A percentile compares a stretch with the other conserved stretches of the same genome.
phyloP scores from a whole-genome alignment of 2,329 filamentous ascomycete genomes.

The Alternaria sp. region DNA sequence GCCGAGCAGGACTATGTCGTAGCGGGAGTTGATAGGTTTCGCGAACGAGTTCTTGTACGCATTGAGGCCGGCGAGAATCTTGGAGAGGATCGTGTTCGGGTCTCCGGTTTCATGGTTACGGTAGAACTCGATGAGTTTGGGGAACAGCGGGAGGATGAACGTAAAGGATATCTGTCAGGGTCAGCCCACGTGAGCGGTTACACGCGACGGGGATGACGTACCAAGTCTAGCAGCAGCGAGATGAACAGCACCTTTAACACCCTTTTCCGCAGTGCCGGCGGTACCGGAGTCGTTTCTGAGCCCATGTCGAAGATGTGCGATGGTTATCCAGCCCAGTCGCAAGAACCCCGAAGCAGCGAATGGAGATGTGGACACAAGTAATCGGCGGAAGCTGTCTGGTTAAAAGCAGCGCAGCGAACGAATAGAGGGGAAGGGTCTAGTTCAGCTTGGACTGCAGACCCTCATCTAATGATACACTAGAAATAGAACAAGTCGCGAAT shows the following conservation, averaged over 20 bases:
- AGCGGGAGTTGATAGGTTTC: conserved; percentile 90
- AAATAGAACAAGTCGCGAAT: conserved; percentile 21
- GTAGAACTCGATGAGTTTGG: conserved; percentile 95
- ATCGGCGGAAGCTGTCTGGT: conserved; percentile 17
- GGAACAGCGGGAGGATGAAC: conserved; percentile 96
- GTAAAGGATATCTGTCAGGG: conserved; percentile 88
- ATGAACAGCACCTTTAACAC: conserved; percentile 88
- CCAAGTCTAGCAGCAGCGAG: conserved; percentile 87
- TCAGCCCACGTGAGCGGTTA: conserved; percentile 13
- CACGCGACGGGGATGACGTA: conserved; percentile 55
- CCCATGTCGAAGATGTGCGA: conserved; percentile 19
- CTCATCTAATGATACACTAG: conserved; percentile 14
- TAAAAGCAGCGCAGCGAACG: conserved; percentile 22
- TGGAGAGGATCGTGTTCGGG: conserved; percentile 72
- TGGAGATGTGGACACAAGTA: conserved; percentile 15
- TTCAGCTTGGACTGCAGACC: conserved; percentile 12
- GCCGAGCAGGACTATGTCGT: conserved; percentile 95
- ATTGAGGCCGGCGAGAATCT: conserved; percentile 82
- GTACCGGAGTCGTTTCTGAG: conserved; percentile 43
- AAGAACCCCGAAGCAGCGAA: not conserved
- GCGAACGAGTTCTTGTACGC: conserved; percentile 94
- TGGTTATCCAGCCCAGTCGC: not conserved
- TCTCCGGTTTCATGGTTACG: conserved; percentile 75
- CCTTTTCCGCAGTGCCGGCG: conserved; percentile 68
- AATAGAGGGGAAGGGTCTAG: conserved; percentile 18